A percentile compares a stretch with the other conserved stretches of the same genome.
These are phyloP conservation scores for Fusarium nanum DNA, from an alignment of 2,329 filamentous ascomycete species.

Conservation along the genomic window DNA sequence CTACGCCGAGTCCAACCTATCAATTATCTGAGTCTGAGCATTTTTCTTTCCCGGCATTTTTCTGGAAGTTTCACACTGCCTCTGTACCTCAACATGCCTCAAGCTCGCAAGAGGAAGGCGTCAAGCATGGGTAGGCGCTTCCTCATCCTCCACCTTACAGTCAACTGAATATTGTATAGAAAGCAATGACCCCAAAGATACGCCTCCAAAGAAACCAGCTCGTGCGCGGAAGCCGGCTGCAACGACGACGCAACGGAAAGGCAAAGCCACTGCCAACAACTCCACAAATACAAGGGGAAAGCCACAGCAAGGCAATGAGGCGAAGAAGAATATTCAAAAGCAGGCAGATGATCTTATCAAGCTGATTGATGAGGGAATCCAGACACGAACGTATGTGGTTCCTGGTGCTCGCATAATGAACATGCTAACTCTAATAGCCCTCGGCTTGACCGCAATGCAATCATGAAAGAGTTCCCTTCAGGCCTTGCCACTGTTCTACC, in stretches of 20 bases:
- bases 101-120: slow-evolving; percentile 45
- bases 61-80: neutral
- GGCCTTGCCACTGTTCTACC: slow-evolving; percentile 32
- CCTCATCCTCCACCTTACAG: neutral
- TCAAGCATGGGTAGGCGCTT: slow-evolving; percentile 36
- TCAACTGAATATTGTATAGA: slow-evolving; percentile 25
- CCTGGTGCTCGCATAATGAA: neutral
- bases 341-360: slow-evolving; percentile 37
- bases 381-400: slow-evolving; percentile 24
- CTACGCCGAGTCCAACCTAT: neutral
- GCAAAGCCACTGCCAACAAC: neutral
- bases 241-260: neutral
- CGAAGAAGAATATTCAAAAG: slow-evolving; percentile 42
- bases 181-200: slow-evolving; percentile 19
- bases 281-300: slow-evolving; percentile 13
- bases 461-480: slow-evolving; percentile 16
- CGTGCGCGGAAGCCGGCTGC: slow-evolving; percentile 21
- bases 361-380: slow-evolving; percentile 38
- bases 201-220: slow-evolving; percentile 25
- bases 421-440: slow-evolving; percentile 7
- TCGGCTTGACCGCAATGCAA: neutral
- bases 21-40: neutral
- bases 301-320: slow-evolving; percentile 21
- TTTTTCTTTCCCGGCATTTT: neutral
- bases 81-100: slow-evolving; percentile 39